Percentiles rank a stretch among this genome's conserved stretches.
These are phyloP conservation scores for Rhododendron mucronatum DNA, from an alignment of 148 eudicot genomes.

Conservation along the genomic window DNA sequence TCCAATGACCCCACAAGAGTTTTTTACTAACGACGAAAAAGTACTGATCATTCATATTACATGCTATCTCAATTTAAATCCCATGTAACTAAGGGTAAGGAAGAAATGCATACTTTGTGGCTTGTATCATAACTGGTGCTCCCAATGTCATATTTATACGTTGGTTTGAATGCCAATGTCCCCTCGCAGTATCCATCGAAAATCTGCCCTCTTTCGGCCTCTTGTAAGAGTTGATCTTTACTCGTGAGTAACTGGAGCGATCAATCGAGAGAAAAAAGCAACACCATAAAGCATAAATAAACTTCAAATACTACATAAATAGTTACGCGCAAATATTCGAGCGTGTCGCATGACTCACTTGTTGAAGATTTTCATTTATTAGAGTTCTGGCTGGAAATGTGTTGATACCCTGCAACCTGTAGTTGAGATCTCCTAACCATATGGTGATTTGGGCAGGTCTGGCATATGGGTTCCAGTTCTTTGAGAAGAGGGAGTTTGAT, in stretches of 20 bases:
- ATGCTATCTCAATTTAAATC: not conserved
- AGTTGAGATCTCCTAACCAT: slow-evolving; percentile 55
- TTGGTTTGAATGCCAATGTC: slow-evolving; percentile 46
- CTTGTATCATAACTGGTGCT: slow-evolving; percentile 52
- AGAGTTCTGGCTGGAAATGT: slow-evolving; percentile 46
- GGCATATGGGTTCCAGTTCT: slow-evolving; percentile 28
- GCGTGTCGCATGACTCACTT: slow-evolving; percentile 17
- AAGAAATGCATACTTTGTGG: slow-evolving; percentile 29
- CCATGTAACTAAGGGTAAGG: not conserved
- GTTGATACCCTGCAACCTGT: slow-evolving; percentile 40
- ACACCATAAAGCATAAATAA: not conserved
- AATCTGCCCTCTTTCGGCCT: slow-evolving; percentile 47
- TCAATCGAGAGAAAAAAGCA: not conserved
- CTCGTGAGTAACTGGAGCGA: slow-evolving; percentile 25
- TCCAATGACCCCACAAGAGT: no score
- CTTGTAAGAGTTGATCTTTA: slow-evolving; percentile 51
- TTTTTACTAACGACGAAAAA: no score
- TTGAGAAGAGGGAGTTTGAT: slow-evolving; percentile 37
- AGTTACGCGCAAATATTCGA: not conserved
- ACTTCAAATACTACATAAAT: not conserved
- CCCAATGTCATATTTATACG: slow-evolving; percentile 44
- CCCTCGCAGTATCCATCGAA: slow-evolving; percentile 50
- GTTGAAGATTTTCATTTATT: slow-evolving; percentile 33
- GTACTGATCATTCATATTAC: not conserved
- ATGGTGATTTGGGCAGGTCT: slow-evolving; percentile 34